Evolutionary conservation across 108 stramenopile genomes (phyloP), one percentile per base, ranked within the genome.

Genomic region (Schizochytrium sp.): DNA sequence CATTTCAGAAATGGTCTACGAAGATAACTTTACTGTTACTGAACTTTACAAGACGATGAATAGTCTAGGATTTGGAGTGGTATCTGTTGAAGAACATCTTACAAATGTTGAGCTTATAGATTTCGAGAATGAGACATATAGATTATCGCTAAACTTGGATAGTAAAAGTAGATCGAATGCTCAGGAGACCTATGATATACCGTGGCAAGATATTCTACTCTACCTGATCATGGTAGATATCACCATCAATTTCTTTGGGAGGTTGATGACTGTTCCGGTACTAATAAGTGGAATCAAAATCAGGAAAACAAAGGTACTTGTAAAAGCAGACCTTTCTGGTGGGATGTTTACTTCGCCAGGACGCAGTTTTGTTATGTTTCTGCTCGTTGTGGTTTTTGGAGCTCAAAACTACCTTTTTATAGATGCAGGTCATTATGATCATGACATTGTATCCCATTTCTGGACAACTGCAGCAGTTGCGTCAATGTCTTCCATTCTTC

Each of bases 281-380:
- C 64, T 69, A 8, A 8, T 69, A 2, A 7, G 28, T 2, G 64
- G 64, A 7, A 44, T 69, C 0, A 69, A 69, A 44, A 69, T 69
- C 15, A 38, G 64, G 10, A 44, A 38, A 8, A 44, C 64, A 7
- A 38, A 44, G 10, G 64, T 69, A 44, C 64, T 69, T 1, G 64
- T 69, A 38, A 69, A 69, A 3, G 64, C 64, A 8, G 64, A 69
- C 28, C 3, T 69, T 38, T 38, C 64, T 69, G 64, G 64, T 15
- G 64, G 64, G 10, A 38, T 69, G 42, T 69, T 13, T 44, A 69
- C 64, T 28, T 69, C 64, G 40, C 64, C 64, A 44, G 64, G 64
- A 7, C 64, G 64, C 64, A 44, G 42, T 8, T 15, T 69, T 8
- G 10, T 8, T 44, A 69, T 69, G 64, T 69, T 69, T 1, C 28